Evolutionary conservation across 208 protist genomes (phyloP).

Genomic region (Crithidia fasciculata): DNA sequence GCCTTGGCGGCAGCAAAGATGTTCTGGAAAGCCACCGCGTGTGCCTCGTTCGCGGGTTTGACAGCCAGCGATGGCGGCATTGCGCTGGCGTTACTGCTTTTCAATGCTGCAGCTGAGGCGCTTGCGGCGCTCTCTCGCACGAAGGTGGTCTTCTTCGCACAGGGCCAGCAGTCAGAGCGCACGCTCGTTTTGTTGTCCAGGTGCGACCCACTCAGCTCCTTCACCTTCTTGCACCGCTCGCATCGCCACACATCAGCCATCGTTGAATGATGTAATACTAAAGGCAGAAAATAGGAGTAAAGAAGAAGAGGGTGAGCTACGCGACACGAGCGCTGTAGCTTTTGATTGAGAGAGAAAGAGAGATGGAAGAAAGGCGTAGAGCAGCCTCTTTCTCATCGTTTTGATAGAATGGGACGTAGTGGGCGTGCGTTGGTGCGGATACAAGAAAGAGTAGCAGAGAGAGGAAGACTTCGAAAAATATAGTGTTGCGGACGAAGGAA

Average conservation of each 20-base stretch:
- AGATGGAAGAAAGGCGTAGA: too few relatives aligned
- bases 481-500: too few relatives aligned
- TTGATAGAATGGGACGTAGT: too few relatives aligned
- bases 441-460: too few relatives aligned
- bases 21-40: slow-evolving; percentile 15
- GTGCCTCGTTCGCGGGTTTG: slow-evolving; percentile 7
- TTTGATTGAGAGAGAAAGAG: too few relatives aligned
- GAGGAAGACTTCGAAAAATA: too few relatives aligned
- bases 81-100: slow-evolving; percentile 15
- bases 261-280: too few relatives aligned
- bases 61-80: slow-evolving; percentile 14
- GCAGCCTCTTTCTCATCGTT: too few relatives aligned
- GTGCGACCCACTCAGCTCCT: slow-evolving; percentile 48
- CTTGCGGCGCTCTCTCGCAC: slow-evolving; percentile 10
- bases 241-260: slow-evolving; percentile 38
- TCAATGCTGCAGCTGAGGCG: background rate
- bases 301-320: too few relatives aligned
- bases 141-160: slow-evolving; percentile 55
- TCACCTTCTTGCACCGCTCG: slow-evolving; percentile 48
- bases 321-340: too few relatives aligned
- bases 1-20: slow-evolving; percentile 16
- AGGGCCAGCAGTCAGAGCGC: slow-evolving; percentile 62
- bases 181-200: slow-evolving; percentile 47
- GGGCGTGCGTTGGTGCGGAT: too few relatives aligned
- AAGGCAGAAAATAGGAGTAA: too few relatives aligned